A percentile compares a stretch with the other conserved stretches of the same genome.
Evolutionary conservation across 768 basidiomycete genomes (phyloP).

Genomic region (Rhodotorula taiwanensis): DNA sequence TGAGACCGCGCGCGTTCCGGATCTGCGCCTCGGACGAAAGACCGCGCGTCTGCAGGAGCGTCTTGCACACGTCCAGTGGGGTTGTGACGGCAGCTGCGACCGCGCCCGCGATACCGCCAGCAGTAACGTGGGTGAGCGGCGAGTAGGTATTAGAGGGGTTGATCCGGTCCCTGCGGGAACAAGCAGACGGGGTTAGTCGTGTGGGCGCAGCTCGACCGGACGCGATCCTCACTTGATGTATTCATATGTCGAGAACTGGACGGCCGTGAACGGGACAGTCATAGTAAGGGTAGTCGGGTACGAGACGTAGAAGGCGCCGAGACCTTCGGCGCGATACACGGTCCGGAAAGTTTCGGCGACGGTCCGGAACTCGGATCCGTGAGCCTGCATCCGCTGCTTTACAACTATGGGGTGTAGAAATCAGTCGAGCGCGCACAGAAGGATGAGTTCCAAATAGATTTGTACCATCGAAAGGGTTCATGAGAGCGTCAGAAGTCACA

Average conservation of each 20-base stretch:
- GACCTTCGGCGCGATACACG: constrained; percentile 77
- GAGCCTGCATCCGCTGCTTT: constrained; percentile 99
- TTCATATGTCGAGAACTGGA: constrained; percentile 95
- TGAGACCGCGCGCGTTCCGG: constrained; percentile 71
- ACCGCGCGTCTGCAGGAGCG: constrained; percentile 89
- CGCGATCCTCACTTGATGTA: constrained; percentile 65
- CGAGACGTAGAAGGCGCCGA: constrained; percentile 90
- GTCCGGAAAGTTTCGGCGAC: constrained; percentile 76
- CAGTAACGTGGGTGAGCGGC: constrained; percentile 82
- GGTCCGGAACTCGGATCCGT: constrained; percentile 82
- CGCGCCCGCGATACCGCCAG: constrained; percentile 86
- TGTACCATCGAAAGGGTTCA: constrained; percentile 99
- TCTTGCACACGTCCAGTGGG: constrained; percentile 95
- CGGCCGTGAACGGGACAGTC: constrained; percentile 95
- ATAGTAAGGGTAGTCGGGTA: constrained; percentile 94
- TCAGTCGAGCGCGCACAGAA: neutral
- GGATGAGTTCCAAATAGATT: constrained; percentile 11
- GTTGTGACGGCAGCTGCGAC: constrained; percentile 93
- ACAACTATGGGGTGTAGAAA: constrained; percentile 58
- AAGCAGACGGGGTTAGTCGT: neutral
- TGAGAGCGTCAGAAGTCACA: constrained; percentile 88
- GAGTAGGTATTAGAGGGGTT: constrained; percentile 85
- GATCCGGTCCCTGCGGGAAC: constrained; percentile 45
- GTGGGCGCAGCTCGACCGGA: neutral
- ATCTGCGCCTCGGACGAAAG: constrained; percentile 80